Evolutionary conservation across 1,284 basidiomycete genomes (phyloP).

Genomic region (Coniferiporia sulphurascens): DNA sequence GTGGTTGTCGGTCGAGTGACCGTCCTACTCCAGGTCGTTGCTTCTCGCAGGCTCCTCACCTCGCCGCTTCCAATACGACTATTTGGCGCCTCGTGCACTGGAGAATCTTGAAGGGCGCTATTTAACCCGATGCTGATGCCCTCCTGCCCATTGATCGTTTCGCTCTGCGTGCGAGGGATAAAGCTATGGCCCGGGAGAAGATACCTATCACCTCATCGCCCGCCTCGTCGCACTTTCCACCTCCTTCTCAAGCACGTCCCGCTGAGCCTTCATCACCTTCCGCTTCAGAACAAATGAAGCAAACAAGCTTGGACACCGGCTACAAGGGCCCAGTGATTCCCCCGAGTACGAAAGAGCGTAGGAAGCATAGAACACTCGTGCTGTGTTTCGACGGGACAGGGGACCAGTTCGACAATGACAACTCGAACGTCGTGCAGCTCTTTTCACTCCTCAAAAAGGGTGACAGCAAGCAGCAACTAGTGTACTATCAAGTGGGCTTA

Average conservation of each 20-base stretch:
- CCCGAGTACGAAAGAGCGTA: conserved; percentile 7
- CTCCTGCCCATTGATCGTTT: too few relatives aligned
- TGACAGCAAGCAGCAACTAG: conserved; percentile 45
- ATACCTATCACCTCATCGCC: neutral
- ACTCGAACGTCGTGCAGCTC: conserved; percentile 44
- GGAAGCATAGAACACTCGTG: conserved; percentile 16
- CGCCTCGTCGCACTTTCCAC: neutral
- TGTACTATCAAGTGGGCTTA: conserved; percentile 53
- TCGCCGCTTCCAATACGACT: too few relatives aligned
- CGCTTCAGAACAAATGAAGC: too few relatives aligned
- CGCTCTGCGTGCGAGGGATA: neutral
- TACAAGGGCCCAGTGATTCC: conserved; percentile 17
- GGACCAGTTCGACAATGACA: conserved; percentile 28
- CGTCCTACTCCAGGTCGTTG: too few relatives aligned
- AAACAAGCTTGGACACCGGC: conserved; percentile 6
- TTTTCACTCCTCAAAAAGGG: conserved; percentile 52
- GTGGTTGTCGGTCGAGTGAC: too few relatives aligned
- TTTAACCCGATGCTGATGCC: too few relatives aligned
- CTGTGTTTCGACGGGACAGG: conserved; percentile 26
- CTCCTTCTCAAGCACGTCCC: neutral
- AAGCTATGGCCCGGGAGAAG: neutral
- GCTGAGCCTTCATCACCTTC: too few relatives aligned
- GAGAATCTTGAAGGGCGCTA: too few relatives aligned
- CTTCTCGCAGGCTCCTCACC: too few relatives aligned
- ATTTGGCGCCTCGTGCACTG: too few relatives aligned